Evolutionary conservation across 2,329 filamentous ascomycete genomes (phyloP).

Genomic region (Setomelanomma holmii): DNA sequence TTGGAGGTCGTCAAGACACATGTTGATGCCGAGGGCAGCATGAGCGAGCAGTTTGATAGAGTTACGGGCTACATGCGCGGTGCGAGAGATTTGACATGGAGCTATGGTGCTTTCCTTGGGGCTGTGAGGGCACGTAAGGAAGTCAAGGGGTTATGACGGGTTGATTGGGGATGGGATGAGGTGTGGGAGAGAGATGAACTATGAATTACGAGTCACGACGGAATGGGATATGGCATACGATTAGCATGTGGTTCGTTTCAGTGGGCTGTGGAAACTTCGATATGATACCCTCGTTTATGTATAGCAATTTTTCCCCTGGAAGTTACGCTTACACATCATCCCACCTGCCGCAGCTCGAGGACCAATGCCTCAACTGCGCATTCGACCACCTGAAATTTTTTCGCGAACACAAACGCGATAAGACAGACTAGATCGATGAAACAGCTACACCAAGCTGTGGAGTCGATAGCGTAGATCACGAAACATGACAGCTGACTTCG

Average conservation of each 20-base stretch:
- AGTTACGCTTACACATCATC: too few species aligned
- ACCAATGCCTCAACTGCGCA: too few species aligned
- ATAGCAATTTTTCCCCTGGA: not conserved
- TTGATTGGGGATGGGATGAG: not conserved
- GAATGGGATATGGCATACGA: not conserved
- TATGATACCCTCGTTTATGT: conserved; percentile 9
- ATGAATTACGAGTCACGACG: conserved; percentile 18
- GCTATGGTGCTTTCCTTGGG: conserved; percentile 53
- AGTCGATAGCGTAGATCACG: not conserved
- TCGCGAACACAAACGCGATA: too few species aligned
- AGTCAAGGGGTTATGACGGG: conserved; percentile 11
- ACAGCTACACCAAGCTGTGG: too few species aligned
- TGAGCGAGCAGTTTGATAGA: conserved; percentile 55
- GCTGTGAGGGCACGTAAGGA: conserved; percentile 46
- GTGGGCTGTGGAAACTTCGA: not conserved
- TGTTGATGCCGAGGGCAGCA: conserved; percentile 45
- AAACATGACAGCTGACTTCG: conserved; percentile 2
- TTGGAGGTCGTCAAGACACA: conserved; percentile 50
- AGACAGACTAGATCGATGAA: too few species aligned
- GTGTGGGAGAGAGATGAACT: conserved; percentile 9
- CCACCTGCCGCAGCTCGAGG: too few species aligned
- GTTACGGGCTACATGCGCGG: conserved; percentile 50
- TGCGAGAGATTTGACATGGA: conserved; percentile 55
- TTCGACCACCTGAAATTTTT: too few species aligned
- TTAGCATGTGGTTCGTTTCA: not conserved